Evolutionary conservation across 164 flowering plant genomes (phyloP).

Genomic region (Vitis vinifera): ASM3070453v1 NC_081812.1:5901501-5902000

Average conservation of each 20-base stretch:
- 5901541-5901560: no score
- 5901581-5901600: no score
- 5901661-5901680: no score
- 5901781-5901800: conserved; percentile 36
- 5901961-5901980: conserved; percentile 34
- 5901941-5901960: conserved; percentile 36
- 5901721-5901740: conserved; percentile 83
- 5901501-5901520: no score
- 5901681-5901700: no score
- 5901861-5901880: conserved; percentile 51
- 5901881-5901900: conserved; percentile 55
- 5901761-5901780: conserved; percentile 78
- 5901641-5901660: no score
- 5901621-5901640: no score
- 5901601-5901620: no score
- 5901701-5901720: background rate
- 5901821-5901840: conserved; percentile 65
- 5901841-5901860: conserved; percentile 72
- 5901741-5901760: conserved; percentile 81
- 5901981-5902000: conserved; percentile 33
- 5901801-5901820: conserved; percentile 23
- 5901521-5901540: no score
- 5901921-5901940: conserved; percentile 45
- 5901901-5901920: conserved; percentile 83
- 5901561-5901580: no score